A percentile compares a stretch with the other conserved stretches of the same genome.
These are phyloP conservation scores for Stagonosporopsis vannaccii DNA, from an alignment of 2,329 filamentous ascomycete species.

Conservation along the genomic window DNA sequence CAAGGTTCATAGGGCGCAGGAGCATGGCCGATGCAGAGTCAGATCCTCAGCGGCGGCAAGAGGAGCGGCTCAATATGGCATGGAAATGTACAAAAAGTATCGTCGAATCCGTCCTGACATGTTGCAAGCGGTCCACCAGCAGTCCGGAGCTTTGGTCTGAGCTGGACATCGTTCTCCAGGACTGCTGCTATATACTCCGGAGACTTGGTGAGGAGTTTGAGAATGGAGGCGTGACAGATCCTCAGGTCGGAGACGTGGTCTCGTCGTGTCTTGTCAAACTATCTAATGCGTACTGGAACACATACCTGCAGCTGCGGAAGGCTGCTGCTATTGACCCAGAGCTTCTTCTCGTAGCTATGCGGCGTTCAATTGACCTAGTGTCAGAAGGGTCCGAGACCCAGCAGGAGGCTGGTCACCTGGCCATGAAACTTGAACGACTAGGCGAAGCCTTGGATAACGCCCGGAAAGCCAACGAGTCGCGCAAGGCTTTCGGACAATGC, in stretches of 20 bases:
- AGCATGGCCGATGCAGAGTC: slow-evolving; percentile 25
- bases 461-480: slow-evolving; percentile 64
- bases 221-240: slow-evolving; percentile 5
- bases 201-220: slow-evolving; percentile 32
- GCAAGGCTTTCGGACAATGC: slow-evolving; percentile 66
- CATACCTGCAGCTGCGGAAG: slow-evolving; percentile 62
- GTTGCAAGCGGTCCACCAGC: slow-evolving; percentile 39
- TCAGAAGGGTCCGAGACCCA: slow-evolving; percentile 62
- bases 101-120: slow-evolving; percentile 45
- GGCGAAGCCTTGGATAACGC: slow-evolving; percentile 65
- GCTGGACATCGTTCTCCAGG: slow-evolving; percentile 42
- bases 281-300: slow-evolving; percentile 75
- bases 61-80: slow-evolving; percentile 33
- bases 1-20: slow-evolving; percentile 40
- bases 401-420: slow-evolving; percentile 66
- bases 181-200: slow-evolving; percentile 38
- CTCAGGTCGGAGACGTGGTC: slow-evolving; percentile 22
- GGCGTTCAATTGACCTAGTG: slow-evolving; percentile 69
- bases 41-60: slow-evolving; percentile 26
- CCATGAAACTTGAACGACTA: slow-evolving; percentile 71
- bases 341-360: slow-evolving; percentile 63
- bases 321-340: slow-evolving; percentile 53
- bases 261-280: slow-evolving; percentile 64
- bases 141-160: slow-evolving; percentile 38
- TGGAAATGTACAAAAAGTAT: slow-evolving; percentile 43